Percentiles rank a stretch among this genome's conserved stretches.
Evolutionary conservation across 2,329 filamentous ascomycete genomes (phyloP).

Genomic region (Canariomyces notabilis): DNA sequence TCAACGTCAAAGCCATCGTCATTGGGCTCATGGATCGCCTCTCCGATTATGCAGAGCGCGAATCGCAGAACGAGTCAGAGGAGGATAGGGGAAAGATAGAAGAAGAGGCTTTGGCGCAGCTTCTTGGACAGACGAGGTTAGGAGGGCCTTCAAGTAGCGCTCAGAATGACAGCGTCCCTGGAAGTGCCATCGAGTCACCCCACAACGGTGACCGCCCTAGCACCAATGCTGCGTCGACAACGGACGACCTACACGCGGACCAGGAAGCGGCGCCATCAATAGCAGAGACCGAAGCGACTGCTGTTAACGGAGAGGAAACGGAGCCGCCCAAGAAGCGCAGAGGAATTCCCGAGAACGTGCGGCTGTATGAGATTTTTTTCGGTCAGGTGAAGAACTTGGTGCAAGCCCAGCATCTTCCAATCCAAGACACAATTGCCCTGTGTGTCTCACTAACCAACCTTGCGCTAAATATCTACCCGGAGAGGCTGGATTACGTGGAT

Average conservation of each 20-base stretch:
- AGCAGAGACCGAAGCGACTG: constrained; percentile 44
- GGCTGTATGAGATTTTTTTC: constrained; percentile 96
- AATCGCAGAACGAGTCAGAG: constrained; percentile 65
- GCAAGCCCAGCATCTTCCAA: constrained; percentile 81
- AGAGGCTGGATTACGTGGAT: constrained; percentile 88
- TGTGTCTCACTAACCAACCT: constrained; percentile 92
- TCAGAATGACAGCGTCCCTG: constrained; percentile 28
- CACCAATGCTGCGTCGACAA: constrained; percentile 33
- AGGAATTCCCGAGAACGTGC: constrained; percentile 70
- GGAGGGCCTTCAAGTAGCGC: constrained; percentile 47
- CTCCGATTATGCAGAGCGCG: constrained; percentile 88
- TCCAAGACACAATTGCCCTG: constrained; percentile 90
- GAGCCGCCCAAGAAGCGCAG: constrained; percentile 34
- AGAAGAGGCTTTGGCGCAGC: constrained; percentile 71
- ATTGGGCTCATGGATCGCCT: constrained; percentile 96
- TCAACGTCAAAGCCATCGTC: constrained; percentile 96
- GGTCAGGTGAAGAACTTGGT: constrained; percentile 92
- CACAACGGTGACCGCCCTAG: constrained; percentile 32
- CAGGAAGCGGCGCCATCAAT: constrained; percentile 36
- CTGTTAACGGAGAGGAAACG: constrained; percentile 42
- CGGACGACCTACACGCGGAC: constrained; percentile 29
- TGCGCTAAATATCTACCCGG: constrained; percentile 91
- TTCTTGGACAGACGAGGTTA: constrained; percentile 74
- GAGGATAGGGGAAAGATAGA: constrained; percentile 74
- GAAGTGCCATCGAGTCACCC: constrained; percentile 22